phyloP scores from a whole-genome alignment of 805 yeast genomes.

The Millerago galiae region DNA sequence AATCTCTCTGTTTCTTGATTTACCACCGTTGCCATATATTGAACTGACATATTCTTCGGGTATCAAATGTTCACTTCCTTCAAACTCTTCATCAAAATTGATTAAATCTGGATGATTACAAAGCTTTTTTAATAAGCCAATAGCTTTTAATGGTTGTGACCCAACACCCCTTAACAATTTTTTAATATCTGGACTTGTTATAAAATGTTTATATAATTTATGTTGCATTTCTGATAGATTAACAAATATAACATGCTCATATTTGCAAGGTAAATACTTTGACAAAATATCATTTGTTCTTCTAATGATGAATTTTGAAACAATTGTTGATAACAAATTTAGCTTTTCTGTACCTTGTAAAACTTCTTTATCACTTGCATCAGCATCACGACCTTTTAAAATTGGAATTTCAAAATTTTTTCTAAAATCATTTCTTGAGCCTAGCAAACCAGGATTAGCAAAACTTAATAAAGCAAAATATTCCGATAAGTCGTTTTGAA shows the following conservation, averaged over 20 bases:
- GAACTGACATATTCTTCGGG: constrained; percentile 67
- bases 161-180: constrained; percentile 60
- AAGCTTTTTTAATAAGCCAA: constrained; percentile 79
- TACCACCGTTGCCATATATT: constrained; percentile 34
- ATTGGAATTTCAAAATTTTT: constrained; percentile 79
- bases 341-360: constrained; percentile 63
- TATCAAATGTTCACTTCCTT: constrained; percentile 54
- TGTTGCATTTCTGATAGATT: constrained; percentile 74
- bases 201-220: constrained; percentile 61
- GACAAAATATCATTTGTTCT: constrained; percentile 93
- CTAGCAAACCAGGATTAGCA: constrained; percentile 91
- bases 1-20: constrained; percentile 51
- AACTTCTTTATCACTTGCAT: constrained; percentile 76
- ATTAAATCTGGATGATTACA: constrained; percentile 92
- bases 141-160: constrained; percentile 84
- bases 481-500: constrained; percentile 91
- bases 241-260: constrained; percentile 95
- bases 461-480: constrained; percentile 85
- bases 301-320: constrained; percentile 85
- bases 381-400: constrained; percentile 81
- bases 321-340: constrained; percentile 63
- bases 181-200: constrained; percentile 72
- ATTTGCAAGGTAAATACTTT: constrained; percentile 90
- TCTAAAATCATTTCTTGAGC: constrained; percentile 76
- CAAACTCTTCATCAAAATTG: constrained; percentile 69